phyloP scores from a whole-genome alignment of 2,329 filamentous ascomycete species.

The Claviceps cyperi region DNA sequence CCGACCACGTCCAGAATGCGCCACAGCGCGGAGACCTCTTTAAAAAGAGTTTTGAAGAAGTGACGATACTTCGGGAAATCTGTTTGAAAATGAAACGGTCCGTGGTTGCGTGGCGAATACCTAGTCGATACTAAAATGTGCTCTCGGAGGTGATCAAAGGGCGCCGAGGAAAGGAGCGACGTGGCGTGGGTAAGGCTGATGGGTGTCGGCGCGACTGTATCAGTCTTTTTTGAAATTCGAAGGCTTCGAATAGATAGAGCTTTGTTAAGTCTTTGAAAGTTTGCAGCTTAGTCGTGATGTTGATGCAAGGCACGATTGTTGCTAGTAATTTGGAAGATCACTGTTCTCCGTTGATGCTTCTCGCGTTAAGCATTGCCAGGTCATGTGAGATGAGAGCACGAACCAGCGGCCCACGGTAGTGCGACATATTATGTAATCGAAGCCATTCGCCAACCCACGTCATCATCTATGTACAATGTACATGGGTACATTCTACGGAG shows the following conservation, averaged over 20 bases:
- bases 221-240: not conserved
- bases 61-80: not conserved
- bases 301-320: conserved; percentile 4
- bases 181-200: not conserved
- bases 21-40: not conserved
- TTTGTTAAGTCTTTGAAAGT: not conserved
- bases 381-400: conserved; percentile 20
- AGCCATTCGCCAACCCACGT: not conserved
- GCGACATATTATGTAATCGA: conserved; percentile 3
- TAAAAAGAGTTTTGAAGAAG: not conserved
- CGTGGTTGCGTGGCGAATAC: not conserved
- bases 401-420: conserved; percentile 7
- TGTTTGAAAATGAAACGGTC: not conserved
- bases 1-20: not conserved
- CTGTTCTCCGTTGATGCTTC: not conserved
- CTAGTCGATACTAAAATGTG: not conserved
- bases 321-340: not conserved
- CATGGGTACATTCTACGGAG: too few species aligned
- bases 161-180: conserved; percentile 1
- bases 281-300: conserved; percentile 1
- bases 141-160: conserved; percentile 1
- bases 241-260: not conserved
- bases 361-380: conserved; percentile 7
- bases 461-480: not conserved
- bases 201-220: not conserved